Evolutionary conservation across 75 land plant species (phyloP).

Genomic region (Selaginella tamariscina): DNA sequence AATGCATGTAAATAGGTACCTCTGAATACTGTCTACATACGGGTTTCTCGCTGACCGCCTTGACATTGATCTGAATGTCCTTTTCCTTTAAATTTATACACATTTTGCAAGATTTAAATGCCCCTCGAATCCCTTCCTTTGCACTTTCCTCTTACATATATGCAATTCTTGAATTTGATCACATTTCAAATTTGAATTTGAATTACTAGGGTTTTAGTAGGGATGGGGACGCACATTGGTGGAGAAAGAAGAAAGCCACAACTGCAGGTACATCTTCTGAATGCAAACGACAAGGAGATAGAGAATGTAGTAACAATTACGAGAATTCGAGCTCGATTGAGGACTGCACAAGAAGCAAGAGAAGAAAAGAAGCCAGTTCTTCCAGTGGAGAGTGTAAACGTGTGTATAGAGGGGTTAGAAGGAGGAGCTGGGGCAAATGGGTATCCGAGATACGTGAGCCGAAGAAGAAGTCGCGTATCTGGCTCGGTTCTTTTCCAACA

Average conservation of each 20-base stretch:
- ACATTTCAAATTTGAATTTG: too few species aligned
- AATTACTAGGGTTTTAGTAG: too few species aligned
- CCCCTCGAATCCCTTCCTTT: too few species aligned
- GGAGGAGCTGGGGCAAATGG: slow-evolving; percentile 14
- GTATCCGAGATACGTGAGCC: slow-evolving; percentile 11
- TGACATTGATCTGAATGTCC: not conserved
- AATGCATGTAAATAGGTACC: not conserved
- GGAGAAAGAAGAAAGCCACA: too few species aligned
- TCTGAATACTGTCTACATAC: not conserved
- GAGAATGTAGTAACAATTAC: not conserved
- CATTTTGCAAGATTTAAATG: too few species aligned
- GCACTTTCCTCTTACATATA: too few species aligned
- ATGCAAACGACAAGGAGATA: too few species aligned
- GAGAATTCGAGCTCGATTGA: not conserved
- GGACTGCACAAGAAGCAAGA: not conserved
- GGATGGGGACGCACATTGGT: too few species aligned
- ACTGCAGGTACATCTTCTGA: too few species aligned
- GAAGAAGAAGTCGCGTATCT: slow-evolving; percentile 7
- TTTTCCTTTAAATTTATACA: not conserved
- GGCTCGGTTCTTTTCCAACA: slow-evolving; percentile 12
- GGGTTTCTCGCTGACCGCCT: not conserved
- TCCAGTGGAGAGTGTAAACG: not conserved
- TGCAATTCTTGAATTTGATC: too few species aligned
- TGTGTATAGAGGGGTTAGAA: slow-evolving; percentile 1
- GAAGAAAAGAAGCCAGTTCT: not conserved